These are phyloP conservation scores for Noccaea caerulescens DNA, from an alignment of 345 rosid species.

Conservation along the genomic window DNA sequence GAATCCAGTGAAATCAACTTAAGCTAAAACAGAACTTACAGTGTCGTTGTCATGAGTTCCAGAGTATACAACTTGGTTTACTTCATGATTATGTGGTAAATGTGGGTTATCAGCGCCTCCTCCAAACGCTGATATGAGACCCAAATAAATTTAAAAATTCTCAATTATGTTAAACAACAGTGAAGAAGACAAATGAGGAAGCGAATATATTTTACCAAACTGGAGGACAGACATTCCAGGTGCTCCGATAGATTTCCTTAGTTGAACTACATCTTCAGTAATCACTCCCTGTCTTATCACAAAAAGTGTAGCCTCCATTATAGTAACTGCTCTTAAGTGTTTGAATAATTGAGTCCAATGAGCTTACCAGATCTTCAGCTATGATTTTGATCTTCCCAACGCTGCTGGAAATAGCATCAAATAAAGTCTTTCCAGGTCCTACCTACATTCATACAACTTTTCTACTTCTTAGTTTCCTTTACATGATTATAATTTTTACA, in stretches of 20 bases:
- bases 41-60: constrained; percentile 99
- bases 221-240: constrained; percentile 99
- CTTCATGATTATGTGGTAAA: constrained; percentile 91
- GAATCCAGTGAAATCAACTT: not conserved
- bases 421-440: constrained; percentile 89
- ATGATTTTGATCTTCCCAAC: constrained; percentile 78
- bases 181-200: constrained; percentile 5
- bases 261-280: constrained; percentile 85
- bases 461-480: constrained; percentile 35
- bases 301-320: constrained; percentile 18
- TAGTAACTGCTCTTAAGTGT: not conserved
- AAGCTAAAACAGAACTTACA: constrained; percentile 45
- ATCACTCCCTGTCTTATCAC: constrained; percentile 74
- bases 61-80: constrained; percentile 91
- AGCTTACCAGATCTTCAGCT: constrained; percentile 94
- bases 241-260: constrained; percentile 88
- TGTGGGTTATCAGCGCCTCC: constrained; percentile 84
- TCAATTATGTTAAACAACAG: no score
- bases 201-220: constrained; percentile 61
- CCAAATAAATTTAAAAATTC: no score
- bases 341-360: constrained; percentile 14
- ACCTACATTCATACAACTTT: constrained; percentile 62
- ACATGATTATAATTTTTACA: constrained; percentile 25
- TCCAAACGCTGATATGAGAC: constrained; percentile 66
- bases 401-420: constrained; percentile 71